Percentiles rank a stretch among this genome's conserved stretches.
phyloP scores from a whole-genome alignment of 2,329 filamentous ascomycete species.

The Mycogone perniciosa region DNA sequence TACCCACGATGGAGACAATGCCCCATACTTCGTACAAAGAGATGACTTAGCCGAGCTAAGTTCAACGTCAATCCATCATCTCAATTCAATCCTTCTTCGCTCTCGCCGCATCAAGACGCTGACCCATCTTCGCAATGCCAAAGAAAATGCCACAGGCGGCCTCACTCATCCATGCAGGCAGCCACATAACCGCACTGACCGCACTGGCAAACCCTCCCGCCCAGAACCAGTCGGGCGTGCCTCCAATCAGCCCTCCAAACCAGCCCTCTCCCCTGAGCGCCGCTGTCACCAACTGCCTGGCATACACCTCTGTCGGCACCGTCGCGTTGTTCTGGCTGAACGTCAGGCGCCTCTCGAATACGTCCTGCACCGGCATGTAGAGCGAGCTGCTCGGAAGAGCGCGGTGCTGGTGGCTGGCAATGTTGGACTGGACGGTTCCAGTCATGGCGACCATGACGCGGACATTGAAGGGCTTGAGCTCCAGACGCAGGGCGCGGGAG shows the following conservation, averaged over 20 bases:
- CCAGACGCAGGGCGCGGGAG: conserved; percentile 47
- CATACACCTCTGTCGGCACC: conserved; percentile 39
- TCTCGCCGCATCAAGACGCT: conserved; percentile 15
- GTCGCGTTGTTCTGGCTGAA: conserved; percentile 45
- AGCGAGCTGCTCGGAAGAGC: conserved; percentile 39
- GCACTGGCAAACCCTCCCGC: conserved; percentile 25
- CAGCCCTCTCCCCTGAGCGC: conserved; percentile 36
- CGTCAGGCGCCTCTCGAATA: conserved; percentile 40
- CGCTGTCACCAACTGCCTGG: conserved; percentile 34
- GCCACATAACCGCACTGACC: conserved; percentile 22
- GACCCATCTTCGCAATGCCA: conserved; percentile 21
- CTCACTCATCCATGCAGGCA: conserved; percentile 26
- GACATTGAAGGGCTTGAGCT: conserved; percentile 48
- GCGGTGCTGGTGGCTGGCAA: conserved; percentile 36
- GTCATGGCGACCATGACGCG: conserved; percentile 53
- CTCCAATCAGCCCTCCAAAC: conserved; percentile 27
- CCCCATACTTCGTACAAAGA: too few relatives aligned
- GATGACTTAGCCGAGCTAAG: neutral
- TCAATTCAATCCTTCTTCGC: conserved; percentile 18
- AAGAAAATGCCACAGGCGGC: conserved; percentile 23
- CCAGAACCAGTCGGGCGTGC: conserved; percentile 30
- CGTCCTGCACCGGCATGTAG: conserved; percentile 39
- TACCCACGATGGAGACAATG: too few relatives aligned
- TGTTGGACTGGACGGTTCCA: conserved; percentile 47
- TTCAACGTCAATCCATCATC: neutral